Evolutionary conservation across 2,329 filamentous ascomycete genomes (phyloP), one percentile per base, ranked within the genome.

Genomic region (Alternaria sp.): DNA sequence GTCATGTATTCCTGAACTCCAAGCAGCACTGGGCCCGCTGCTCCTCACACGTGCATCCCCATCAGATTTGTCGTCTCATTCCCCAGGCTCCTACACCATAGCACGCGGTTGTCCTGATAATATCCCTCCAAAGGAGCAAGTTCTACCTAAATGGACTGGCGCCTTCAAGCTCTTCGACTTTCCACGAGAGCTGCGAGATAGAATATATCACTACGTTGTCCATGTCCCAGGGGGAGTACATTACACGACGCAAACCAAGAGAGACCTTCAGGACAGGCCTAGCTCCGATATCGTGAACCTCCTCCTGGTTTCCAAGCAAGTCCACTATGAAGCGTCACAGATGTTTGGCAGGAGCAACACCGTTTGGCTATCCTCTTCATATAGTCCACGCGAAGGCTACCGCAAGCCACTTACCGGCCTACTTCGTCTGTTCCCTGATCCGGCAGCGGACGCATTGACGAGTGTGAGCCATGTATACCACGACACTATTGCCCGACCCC

Each of bases 121-220:
- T 14, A 39, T 18, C 11, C 12, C 18, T 18, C 49, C 14, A 39
- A n/a, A 12, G 8, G 34, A 14, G 36, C 36, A 38, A 38, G 36
- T 18, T 44, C 43, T 20, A 20, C 18, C 43, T 41, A 54, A 49
- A 48, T 66, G 62, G 66, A 66, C 59, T 26, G 61, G 64, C 20
- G 4, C 46, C 18, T 67, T 73, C 30, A 49, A 24, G 12, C 28
- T 54, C 1, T 49, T 49, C 8, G 28, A 48, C 28, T 46, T 59
- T 11, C 68, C 70, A 2, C 68, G 65, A 18, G 70, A 73, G 42
- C 53, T 73, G 2, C 61, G 68, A 16, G 69, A 73, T 47, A 46
- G 28, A 8, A 70, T 72, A 18, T 70, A 71, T 41, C 63, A 54
- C 30, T 49, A 66, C 46, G 42, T 51, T 24, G 41, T 72, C 42